Conservation (phyloP, 306 rosid species). For the Parietaria judaica region DNA sequence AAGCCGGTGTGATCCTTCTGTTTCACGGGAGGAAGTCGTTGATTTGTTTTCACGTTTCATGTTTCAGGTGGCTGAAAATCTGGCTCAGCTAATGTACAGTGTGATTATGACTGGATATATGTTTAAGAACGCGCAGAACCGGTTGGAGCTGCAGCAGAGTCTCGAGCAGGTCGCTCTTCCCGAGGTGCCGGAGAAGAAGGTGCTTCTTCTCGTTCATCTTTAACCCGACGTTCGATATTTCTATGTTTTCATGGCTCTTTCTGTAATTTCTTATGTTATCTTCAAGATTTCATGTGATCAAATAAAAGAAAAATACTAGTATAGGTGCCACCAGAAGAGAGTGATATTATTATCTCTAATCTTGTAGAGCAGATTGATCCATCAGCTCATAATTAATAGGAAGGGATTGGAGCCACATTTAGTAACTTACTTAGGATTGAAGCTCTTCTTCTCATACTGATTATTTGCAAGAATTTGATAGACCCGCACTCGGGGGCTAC, state of each 20-base stretch:
- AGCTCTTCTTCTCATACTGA: too few species aligned
- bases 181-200: conserved; percentile 69
- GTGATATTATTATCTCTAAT: too few species aligned
- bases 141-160: conserved; percentile 89
- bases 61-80: conserved; percentile 92
- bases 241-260: not conserved
- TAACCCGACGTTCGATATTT: not conserved
- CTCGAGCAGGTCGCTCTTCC: conserved; percentile 94
- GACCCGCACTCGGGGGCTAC: too few species aligned
- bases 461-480: too few species aligned
- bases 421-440: too few species aligned
- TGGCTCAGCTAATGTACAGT: conserved; percentile 98
- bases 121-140: conserved; percentile 90
- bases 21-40: not conserved
- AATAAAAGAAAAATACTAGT: not conserved
- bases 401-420: too few species aligned
- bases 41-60: not conserved
- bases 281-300: too few species aligned
- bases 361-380: too few species aligned
- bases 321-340: too few species aligned
- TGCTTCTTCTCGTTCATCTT: conserved; percentile 8
- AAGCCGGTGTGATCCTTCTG: not conserved
- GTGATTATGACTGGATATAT: conserved; percentile 97
- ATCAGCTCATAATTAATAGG: too few species aligned
- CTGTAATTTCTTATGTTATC: too few species aligned